These are phyloP conservation scores for Saitozyma podzolica DNA, from an alignment of 768 basidiomycete species.

Conservation along the genomic window DNA sequence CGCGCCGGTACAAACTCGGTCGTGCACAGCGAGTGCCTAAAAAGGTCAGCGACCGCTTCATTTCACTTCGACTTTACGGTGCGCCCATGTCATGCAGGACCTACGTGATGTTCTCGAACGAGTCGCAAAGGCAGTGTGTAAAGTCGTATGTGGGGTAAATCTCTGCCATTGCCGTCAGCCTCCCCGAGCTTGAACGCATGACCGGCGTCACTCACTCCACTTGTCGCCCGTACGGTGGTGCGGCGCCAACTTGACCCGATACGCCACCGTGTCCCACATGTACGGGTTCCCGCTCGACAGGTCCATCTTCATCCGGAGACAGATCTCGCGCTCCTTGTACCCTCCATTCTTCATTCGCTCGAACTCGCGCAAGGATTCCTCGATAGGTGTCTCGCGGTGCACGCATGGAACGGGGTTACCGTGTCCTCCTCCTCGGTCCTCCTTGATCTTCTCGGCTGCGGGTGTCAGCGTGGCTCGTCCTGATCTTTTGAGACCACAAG, in stretches of 20 bases:
- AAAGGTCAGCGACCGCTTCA: neutral
- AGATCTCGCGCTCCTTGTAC: conserved; percentile 88
- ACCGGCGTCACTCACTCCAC: conserved; percentile 63
- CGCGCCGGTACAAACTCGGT: conserved; percentile 93
- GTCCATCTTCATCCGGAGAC: conserved; percentile 96
- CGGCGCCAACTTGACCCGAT: conserved; percentile 82
- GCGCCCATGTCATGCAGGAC: conserved; percentile 42
- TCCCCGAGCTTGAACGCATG: neutral
- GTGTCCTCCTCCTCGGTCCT: conserved; percentile 76
- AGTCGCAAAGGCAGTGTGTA: conserved; percentile 96
- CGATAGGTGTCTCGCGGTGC: conserved; percentile 82
- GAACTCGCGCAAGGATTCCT: conserved; percentile 84
- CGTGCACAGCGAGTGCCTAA: conserved; percentile 93
- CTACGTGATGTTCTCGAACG: conserved; percentile 97
- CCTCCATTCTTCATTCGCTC: conserved; percentile 86
- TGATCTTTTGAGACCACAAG: neutral
- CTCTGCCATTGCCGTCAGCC: conserved; percentile 30
- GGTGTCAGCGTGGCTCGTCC: neutral
- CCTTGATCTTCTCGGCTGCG: conserved; percentile 86
- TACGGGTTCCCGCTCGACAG: conserved; percentile 88
- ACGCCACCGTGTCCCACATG: conserved; percentile 99
- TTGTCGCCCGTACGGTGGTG: conserved; percentile 91
- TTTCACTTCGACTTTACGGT: neutral
- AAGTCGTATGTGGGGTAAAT: conserved; percentile 99
- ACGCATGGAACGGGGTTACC: conserved; percentile 77